Evolutionary conservation across 2,329 filamentous ascomycete genomes (phyloP).

Genomic region (Alternaria dauci): DNA sequence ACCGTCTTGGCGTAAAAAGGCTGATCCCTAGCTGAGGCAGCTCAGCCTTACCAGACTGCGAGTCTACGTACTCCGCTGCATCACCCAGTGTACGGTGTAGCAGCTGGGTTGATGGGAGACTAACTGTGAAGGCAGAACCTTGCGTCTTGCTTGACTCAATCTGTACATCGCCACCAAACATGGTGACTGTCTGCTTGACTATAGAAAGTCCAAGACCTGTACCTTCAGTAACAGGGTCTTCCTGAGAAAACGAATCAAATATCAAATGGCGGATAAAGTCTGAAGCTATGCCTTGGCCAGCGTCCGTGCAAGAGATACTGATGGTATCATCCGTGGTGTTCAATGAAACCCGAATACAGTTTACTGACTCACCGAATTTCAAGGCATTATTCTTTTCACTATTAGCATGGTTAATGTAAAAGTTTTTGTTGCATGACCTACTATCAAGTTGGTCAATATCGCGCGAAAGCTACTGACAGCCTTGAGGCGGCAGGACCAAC

Average conservation of each 20-base stretch:
- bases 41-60: neutral
- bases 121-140: constrained; percentile 11
- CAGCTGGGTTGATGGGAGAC: constrained; percentile 1
- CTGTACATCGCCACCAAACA: constrained; percentile 1
- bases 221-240: constrained; percentile 9
- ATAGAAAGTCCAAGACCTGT: constrained; percentile 17
- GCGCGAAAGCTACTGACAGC: constrained; percentile 12
- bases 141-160: constrained; percentile 9
- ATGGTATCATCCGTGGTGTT: neutral
- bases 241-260: constrained; percentile 15
- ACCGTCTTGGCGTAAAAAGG: constrained; percentile 6
- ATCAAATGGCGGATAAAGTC: constrained; percentile 12
- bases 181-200: constrained; percentile 13
- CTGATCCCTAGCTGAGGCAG: constrained; percentile 4
- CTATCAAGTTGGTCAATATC: constrained; percentile 12
- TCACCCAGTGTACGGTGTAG: neutral
- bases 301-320: constrained; percentile 2
- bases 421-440: neutral
- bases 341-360: constrained; percentile 13
- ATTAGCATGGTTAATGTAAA: neutral
- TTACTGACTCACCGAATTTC: constrained; percentile 5
- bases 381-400: constrained; percentile 7
- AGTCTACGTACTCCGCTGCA: neutral
- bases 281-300: constrained; percentile 8
- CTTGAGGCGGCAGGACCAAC: constrained; percentile 4